Conservation (phyloP, 2,329 filamentous ascomycete species). For the Erysiphe pulchra region DNA sequence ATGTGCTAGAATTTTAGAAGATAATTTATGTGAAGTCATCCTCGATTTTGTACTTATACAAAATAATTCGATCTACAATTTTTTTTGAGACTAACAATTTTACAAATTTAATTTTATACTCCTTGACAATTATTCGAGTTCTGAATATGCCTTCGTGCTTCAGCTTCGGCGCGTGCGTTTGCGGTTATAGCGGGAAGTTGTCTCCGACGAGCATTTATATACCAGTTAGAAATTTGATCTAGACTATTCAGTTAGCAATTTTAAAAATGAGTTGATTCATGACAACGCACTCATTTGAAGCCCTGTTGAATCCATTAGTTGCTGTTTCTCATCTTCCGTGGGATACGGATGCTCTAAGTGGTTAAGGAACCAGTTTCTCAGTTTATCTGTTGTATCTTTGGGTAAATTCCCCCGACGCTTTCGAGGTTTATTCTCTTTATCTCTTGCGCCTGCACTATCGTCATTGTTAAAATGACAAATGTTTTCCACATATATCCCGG, state of each 20-base stretch:
- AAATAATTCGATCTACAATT: too few relatives aligned
- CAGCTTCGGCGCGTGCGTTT: slow-evolving; percentile 16
- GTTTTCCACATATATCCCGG: background rate
- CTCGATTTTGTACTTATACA: too few relatives aligned
- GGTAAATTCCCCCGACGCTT: slow-evolving; percentile 64
- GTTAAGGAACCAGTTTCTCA: slow-evolving; percentile 56
- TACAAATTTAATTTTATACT: too few relatives aligned
- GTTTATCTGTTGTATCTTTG: slow-evolving; percentile 66
- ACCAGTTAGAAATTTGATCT: slow-evolving; percentile 59
- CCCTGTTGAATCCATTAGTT: slow-evolving; percentile 49
- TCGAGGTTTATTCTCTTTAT: slow-evolving; percentile 11
- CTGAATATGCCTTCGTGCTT: too few relatives aligned
- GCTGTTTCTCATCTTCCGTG: slow-evolving; percentile 67
- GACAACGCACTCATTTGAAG: slow-evolving; percentile 52
- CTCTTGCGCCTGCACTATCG: background rate
- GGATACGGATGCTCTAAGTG: slow-evolving; percentile 65
- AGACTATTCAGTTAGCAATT: slow-evolving; percentile 1
- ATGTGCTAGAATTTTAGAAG: too few relatives aligned
- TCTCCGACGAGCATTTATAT: slow-evolving; percentile 50
- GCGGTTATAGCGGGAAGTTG: slow-evolving; percentile 34
- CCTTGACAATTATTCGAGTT: too few relatives aligned
- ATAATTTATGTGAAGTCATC: too few relatives aligned
- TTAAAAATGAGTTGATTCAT: background rate
- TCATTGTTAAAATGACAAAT: background rate
- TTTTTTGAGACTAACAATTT: too few relatives aligned